A percentile compares a stretch with the other conserved stretches of the same genome.
These are phyloP conservation scores for Fusarium chlamydosporum DNA, from an alignment of 2,329 filamentous ascomycete genomes.

Conservation along the genomic window DNA sequence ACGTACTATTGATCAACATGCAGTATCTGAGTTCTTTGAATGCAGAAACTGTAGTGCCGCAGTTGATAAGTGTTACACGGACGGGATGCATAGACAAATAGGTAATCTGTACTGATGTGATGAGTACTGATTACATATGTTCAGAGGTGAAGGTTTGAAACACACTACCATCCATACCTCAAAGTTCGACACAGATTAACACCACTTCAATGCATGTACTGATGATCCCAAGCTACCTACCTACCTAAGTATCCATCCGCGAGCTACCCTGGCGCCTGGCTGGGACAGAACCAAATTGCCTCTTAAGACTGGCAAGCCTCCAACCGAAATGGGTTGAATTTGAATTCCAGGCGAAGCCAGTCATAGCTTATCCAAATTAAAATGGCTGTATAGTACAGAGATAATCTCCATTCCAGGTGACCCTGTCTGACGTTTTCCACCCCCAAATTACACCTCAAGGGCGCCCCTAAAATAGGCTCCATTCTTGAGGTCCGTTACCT, in stretches of 20 bases:
- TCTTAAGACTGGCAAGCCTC: slow-evolving; percentile 31
- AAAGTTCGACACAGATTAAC: neutral
- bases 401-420: slow-evolving; percentile 41
- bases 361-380: slow-evolving; percentile 24
- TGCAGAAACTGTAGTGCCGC: neutral
- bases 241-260: neutral
- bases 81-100: neutral
- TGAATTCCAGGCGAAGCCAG: slow-evolving; percentile 33
- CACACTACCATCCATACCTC: neutral
- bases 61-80: neutral
- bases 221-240: neutral
- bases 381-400: slow-evolving; percentile 30
- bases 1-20: neutral
- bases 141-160: neutral
- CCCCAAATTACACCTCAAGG: slow-evolving; percentile 15
- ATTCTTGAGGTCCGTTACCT: slow-evolving; percentile 28
- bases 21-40: neutral
- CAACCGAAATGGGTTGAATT: slow-evolving; percentile 24
- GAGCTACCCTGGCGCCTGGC: neutral
- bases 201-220: neutral
- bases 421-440: slow-evolving; percentile 35
- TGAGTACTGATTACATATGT: neutral
- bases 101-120: neutral
- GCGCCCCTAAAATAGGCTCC: slow-evolving; percentile 39
- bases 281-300: slow-evolving; percentile 15